Evolutionary conservation across 2,329 filamentous ascomycete genomes (phyloP).

Genomic region (Alternaria panax): DNA sequence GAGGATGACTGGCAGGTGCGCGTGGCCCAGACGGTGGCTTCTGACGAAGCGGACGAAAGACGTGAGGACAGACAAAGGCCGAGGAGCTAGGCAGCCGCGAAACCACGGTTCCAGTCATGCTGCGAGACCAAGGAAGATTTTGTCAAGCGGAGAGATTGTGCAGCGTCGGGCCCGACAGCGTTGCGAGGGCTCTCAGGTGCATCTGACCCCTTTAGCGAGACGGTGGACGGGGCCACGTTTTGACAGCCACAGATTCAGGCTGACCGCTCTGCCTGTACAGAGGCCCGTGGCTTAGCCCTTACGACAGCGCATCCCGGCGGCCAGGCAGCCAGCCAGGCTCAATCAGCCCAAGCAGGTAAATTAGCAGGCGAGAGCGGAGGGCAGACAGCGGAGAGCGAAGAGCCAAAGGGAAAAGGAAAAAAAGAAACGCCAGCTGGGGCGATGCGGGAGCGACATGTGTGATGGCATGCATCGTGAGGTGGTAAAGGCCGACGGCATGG

Average conservation of each 20-base stretch:
- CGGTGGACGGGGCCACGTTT: slow-evolving; percentile 23
- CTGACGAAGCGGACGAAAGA: slow-evolving; percentile 17
- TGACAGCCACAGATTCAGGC: slow-evolving; percentile 34
- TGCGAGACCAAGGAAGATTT: slow-evolving; percentile 5
- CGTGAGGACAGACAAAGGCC: slow-evolving; percentile 19
- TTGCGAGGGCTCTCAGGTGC: not conserved
- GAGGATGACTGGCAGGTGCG: slow-evolving; percentile 1
- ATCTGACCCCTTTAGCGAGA: slow-evolving; percentile 21
- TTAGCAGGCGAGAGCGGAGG: slow-evolving; percentile 11
- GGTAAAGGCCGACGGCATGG: slow-evolving; percentile 24
- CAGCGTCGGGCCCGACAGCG: slow-evolving; percentile 8
- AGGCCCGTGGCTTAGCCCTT: slow-evolving; percentile 33
- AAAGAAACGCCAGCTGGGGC: not conserved
- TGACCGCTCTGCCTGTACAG: slow-evolving; percentile 35
- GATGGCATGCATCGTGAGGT: slow-evolving; percentile 28
- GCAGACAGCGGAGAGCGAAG: not conserved
- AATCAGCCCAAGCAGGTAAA: slow-evolving; percentile 15
- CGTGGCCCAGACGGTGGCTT: slow-evolving; percentile 8
- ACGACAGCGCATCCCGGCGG: slow-evolving; percentile 31
- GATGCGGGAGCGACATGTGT: slow-evolving; percentile 6
- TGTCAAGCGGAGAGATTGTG: slow-evolving; percentile 8
- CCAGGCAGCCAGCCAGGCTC: slow-evolving; percentile 7
- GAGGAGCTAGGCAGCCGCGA: slow-evolving; percentile 10
- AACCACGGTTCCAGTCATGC: slow-evolving; percentile 13
- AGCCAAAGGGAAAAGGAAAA: not conserved